Conservation (phyloP, 2,329 filamentous ascomycete genomes). For the Beauveria brongniartii region DNA sequence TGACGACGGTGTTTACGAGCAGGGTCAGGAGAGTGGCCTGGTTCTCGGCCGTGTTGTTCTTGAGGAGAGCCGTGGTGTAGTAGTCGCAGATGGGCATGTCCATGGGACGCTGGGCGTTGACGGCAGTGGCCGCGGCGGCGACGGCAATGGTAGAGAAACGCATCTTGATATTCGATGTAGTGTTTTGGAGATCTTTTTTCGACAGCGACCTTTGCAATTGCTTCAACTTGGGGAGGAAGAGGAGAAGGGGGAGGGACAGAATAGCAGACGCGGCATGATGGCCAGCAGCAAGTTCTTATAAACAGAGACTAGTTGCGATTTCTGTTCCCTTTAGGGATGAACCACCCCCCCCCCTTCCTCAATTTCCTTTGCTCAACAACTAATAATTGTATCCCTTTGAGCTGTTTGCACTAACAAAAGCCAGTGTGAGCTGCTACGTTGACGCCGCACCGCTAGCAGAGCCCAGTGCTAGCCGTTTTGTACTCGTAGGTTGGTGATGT, state of each 20-base stretch:
- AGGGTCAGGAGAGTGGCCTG: slow-evolving; percentile 48
- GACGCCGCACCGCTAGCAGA: background rate
- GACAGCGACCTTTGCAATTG: background rate
- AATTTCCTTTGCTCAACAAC: background rate
- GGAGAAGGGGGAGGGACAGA: background rate
- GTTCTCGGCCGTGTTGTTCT: slow-evolving; percentile 50
- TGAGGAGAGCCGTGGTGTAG: slow-evolving; percentile 52
- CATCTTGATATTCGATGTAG: slow-evolving; percentile 16
- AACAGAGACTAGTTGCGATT: background rate
- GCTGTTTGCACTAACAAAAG: background rate
- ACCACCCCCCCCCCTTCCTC: background rate
- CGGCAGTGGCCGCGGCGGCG: slow-evolving; percentile 15
- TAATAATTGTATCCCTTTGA: too few relatives aligned
- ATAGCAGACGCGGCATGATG: background rate
- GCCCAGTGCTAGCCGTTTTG: background rate
- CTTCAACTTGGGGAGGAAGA: background rate
- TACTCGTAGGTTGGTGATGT: background rate
- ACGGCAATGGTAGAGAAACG: slow-evolving; percentile 17
- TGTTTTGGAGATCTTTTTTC: background rate
- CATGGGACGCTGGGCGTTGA: slow-evolving; percentile 36
- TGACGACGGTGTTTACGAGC: slow-evolving; percentile 55
- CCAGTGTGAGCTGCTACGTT: background rate
- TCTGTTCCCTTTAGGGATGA: background rate
- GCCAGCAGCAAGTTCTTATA: background rate
- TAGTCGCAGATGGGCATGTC: slow-evolving; percentile 53